These are phyloP conservation scores for Venturia pyrina DNA, from an alignment of 2,329 filamentous ascomycete species.

Conservation along the genomic window DNA sequence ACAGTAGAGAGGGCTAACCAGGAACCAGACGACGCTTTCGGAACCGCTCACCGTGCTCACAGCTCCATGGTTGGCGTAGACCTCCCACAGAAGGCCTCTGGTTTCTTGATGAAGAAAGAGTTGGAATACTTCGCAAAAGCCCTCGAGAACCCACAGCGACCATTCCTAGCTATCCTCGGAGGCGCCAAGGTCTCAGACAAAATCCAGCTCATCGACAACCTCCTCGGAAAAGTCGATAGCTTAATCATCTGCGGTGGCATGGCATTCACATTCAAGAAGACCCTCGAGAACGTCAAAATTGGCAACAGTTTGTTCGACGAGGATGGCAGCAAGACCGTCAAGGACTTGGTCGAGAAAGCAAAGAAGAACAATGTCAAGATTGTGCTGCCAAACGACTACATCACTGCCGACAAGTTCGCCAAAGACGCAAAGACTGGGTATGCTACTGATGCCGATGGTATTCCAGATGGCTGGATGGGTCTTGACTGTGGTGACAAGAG, in stretches of 20 bases:
- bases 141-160: conserved; percentile 82
- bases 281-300: conserved; percentile 81
- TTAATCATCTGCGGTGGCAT: conserved; percentile 95
- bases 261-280: conserved; percentile 99
- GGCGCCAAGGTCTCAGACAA: conserved; percentile 99
- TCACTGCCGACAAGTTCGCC: conserved; percentile 91
- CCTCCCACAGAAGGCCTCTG: conserved; percentile 90
- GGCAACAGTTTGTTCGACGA: conserved; percentile 90
- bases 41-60: conserved; percentile 95
- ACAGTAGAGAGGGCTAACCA: not conserved
- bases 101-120: conserved; percentile 99
- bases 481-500: conserved; percentile 89
- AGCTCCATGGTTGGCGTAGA: conserved; percentile 98
- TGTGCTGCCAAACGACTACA: conserved; percentile 87
- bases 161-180: conserved; percentile 96
- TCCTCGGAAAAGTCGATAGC: conserved; percentile 95
- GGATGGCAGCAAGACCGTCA: conserved; percentile 84
- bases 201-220: conserved; percentile 98
- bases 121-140: conserved; percentile 98
- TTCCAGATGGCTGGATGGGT: conserved; percentile 96
- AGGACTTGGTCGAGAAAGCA: conserved; percentile 82
- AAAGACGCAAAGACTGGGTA: conserved; percentile 70
- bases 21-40: conserved; percentile 80
- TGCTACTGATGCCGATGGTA: conserved; percentile 78
- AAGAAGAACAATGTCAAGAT: conserved; percentile 94